Conservation (phyloP, 2,329 filamentous ascomycete species). For the Trichothecium sympodiale region DNA sequence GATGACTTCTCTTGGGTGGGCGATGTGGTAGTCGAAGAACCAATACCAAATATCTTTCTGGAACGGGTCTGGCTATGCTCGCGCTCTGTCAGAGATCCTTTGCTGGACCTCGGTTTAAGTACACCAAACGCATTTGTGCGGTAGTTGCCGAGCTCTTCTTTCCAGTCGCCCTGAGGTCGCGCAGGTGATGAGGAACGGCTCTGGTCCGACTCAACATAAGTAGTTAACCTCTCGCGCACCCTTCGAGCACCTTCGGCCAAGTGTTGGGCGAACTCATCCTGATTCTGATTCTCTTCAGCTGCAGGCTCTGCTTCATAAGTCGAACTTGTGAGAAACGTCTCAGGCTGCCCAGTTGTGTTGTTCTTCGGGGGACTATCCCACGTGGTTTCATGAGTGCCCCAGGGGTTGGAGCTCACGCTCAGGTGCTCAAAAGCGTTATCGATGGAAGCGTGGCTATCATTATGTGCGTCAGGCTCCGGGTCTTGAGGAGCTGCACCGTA, state of each 20-base stretch:
- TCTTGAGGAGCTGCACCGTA: constrained; percentile 41
- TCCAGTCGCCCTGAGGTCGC: neutral
- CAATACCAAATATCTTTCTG: constrained; percentile 1
- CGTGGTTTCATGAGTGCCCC: constrained; percentile 18
- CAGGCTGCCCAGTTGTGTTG: neutral
- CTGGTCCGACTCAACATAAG: constrained; percentile 51
- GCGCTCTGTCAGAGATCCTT: constrained; percentile 1
- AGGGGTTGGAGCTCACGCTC: constrained; percentile 28
- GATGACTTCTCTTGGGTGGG: neutral
- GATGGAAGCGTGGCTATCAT: neutral
- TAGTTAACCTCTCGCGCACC: constrained; percentile 63
- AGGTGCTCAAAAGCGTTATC: constrained; percentile 16
- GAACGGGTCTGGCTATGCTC: neutral
- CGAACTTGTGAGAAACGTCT: neutral
- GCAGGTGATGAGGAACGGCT: constrained; percentile 3
- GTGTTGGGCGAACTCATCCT: constrained; percentile 63
- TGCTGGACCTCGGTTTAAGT: constrained; percentile 2
- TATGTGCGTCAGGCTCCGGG: constrained; percentile 12
- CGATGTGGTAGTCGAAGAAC: neutral
- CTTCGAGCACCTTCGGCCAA: constrained; percentile 59
- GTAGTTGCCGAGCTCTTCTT: neutral
- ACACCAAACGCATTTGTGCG: constrained; percentile 2
- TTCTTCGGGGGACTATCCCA: constrained; percentile 7
- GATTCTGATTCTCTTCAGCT: constrained; percentile 33
- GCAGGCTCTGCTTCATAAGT: constrained; percentile 1